Base-by-base conservation (phyloP, 108 stramenopile species). In the Nitzschia sp. region DNA sequence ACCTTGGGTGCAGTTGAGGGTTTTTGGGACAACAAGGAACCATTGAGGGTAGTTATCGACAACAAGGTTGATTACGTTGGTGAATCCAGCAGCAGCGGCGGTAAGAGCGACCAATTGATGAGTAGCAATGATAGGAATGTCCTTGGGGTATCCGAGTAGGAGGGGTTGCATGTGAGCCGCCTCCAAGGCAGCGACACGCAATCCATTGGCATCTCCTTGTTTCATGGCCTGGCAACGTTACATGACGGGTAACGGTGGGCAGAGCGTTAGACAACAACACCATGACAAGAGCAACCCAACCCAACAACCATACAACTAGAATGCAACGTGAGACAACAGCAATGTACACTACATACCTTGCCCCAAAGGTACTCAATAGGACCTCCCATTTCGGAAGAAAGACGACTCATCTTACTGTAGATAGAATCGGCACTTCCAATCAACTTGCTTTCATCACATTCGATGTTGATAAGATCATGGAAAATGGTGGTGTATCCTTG, bases 31-130 rank as follows among this genome's bases (percentile, higher is more conserved):
- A 7, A 89, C 88, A 60, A 82, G 68, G 70, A 82, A 76, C 92
- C 92, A 95, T 71, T 95, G 95, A 17, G 92, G 87, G 76, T 89
- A 88, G 70, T 95, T 95, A 76, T 95, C 95, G 57, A 95, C 92
- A 5, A 95, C 95, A 22, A 95, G 63, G 64, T 95, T 95, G 53
- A 92, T 73, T 7, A 95, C 94, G 67, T 93, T 91, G 60, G 82
- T 93, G 73, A 94, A 94, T 11, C 95, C 95, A 50, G 82, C 86
- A 10, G 91, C 95, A 1, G 87, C 86, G 8, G 92, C 92, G 15
- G 87, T 81, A 57, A 92, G 73, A 37, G 92, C 92, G 26, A 86
- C 86, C 54, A 93, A 73, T 57, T 87, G 89, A 75, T 95, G 95
- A 21, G 92, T 89, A 56, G 90, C 86, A 69, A 95, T 88, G 42